Evolutionary conservation across 495 filamentous ascomycete genomes (phyloP).

Genomic region (Aspergillus baeticus): DNA sequence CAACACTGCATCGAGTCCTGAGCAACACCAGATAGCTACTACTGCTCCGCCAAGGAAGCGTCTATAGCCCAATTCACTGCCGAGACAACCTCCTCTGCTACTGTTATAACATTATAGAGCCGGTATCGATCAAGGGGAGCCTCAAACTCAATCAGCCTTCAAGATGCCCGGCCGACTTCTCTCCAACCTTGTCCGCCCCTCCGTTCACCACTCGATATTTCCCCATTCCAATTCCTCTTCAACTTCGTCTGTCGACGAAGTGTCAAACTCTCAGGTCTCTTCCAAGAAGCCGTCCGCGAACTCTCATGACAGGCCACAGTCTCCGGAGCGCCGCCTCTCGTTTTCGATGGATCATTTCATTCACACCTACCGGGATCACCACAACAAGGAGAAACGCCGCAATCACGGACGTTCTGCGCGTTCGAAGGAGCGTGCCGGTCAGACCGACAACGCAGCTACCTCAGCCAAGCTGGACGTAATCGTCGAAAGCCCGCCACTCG

Average conservation of each 20-base stretch:
- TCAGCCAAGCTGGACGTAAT: constrained; percentile 67
- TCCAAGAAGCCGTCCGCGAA: constrained; percentile 36
- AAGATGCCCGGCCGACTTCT: constrained; percentile 49
- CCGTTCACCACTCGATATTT: constrained; percentile 38
- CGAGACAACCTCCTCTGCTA: background rate
- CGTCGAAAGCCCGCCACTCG: constrained; percentile 86
- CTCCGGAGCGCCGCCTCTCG: constrained; percentile 45
- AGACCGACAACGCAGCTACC: constrained; percentile 28
- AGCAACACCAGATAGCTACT: constrained; percentile 13
- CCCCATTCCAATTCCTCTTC: constrained; percentile 42
- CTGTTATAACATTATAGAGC: background rate
- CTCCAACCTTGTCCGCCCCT: constrained; percentile 45
- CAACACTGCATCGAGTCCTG: constrained; percentile 32
- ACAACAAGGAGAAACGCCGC: constrained; percentile 45
- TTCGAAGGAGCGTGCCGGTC: constrained; percentile 37
- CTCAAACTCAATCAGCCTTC: constrained; percentile 2
- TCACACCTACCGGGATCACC: constrained; percentile 44
- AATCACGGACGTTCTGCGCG: constrained; percentile 36
- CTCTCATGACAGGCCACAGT: constrained; percentile 31
- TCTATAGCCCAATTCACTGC: background rate
- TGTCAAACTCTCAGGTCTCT: background rate
- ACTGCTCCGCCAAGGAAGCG: background rate
- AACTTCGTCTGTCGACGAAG: constrained; percentile 41
- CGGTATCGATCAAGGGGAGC: background rate
- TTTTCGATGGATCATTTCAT: constrained; percentile 47